Base-by-base conservation (phyloP, 208 protist species). In the Acanthamoeba sp. region DNA sequence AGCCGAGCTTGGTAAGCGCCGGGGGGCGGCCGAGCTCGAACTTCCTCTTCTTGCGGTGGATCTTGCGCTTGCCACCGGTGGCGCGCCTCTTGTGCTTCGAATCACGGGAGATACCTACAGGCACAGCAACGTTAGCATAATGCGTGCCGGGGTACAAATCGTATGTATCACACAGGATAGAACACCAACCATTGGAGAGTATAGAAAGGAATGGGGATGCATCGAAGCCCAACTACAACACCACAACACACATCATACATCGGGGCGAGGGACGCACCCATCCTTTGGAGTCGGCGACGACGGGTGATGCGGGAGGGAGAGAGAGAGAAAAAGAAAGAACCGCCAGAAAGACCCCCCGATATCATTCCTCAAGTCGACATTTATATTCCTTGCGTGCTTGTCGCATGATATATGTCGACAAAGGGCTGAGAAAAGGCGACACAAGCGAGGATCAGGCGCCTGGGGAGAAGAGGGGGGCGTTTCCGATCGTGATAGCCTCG, bases 11-110 rank as follows among this genome's bases (percentile, higher is more conserved):
- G 94, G 99, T 99, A 96, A 98, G 99, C 32, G 99, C 98, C 78
- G 99, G 96, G 76, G 98, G 99, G 94, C 99, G 97, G 93, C 99
- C 99, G 40, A 99, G 95, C 96, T 99, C 98, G 95, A 98, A 99
- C 97, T 99, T 99, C 96, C 99, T 94, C 98, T 99, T 99, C 96
- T 99, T 99, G 95, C 96, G 95, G 96, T 95, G 98, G 95, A 98
- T 97, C 95, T 97, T 98, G 88, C 97, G 98, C 96, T 98, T 99
- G 94, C 98, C 99, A 97, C 99, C 99, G 96, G 99, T 99, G 89
- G 98, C 97, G 96, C 99, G 98, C 96, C 99, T 98, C 98, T 99
- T 99, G 97, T 99, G 99, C 95, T 98, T 97, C 78, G 97, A 98
- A 97, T 99, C 99, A 95, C 99, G 98, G 95, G 99, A 98, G 95